These are phyloP conservation scores for Exophiala viscosa DNA, from an alignment of 2,329 filamentous ascomycete species.

Conservation along the genomic window DNA sequence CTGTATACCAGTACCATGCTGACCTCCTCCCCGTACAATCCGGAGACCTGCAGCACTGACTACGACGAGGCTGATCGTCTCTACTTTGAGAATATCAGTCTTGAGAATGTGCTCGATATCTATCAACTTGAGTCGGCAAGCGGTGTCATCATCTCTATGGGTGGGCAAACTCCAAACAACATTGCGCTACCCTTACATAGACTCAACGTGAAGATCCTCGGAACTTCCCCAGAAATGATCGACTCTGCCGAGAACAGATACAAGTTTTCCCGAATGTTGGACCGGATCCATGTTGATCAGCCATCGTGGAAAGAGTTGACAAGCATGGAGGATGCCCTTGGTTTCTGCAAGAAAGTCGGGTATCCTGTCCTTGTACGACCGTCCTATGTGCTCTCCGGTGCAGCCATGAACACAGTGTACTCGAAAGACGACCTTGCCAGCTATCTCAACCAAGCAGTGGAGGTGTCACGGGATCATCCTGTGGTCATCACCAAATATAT, in stretches of 20 bases:
- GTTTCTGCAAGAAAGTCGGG: constrained; percentile 81
- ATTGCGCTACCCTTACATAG: constrained; percentile 87
- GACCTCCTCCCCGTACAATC: constrained; percentile 59
- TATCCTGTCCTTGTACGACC: constrained; percentile 95
- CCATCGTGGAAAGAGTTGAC: constrained; percentile 97
- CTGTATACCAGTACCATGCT: constrained; percentile 1
- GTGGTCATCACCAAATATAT: constrained; percentile 99
- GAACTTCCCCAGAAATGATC: constrained; percentile 98
- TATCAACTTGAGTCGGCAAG: constrained; percentile 80
- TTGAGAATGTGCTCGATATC: constrained; percentile 89
- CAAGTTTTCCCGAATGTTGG: constrained; percentile 98
- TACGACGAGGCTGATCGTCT: constrained; percentile 91
- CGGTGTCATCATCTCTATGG: constrained; percentile 91
- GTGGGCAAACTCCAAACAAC: constrained; percentile 96
- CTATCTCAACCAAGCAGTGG: constrained; percentile 84
- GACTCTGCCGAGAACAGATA: constrained; percentile 95
- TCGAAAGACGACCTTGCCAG: constrained; percentile 86
- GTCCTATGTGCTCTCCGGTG: constrained; percentile 93
- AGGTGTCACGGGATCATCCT: constrained; percentile 91
- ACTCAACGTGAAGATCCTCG: constrained; percentile 84
- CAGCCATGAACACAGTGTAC: constrained; percentile 99
- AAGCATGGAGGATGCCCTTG: constrained; percentile 82
- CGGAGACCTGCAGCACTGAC: constrained; percentile 84
- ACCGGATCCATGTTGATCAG: constrained; percentile 91
- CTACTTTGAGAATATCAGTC: constrained; percentile 93